Conservation (phyloP, 2,329 filamentous ascomycete species). For the Davidsoniella neocaledoniae region DNA sequence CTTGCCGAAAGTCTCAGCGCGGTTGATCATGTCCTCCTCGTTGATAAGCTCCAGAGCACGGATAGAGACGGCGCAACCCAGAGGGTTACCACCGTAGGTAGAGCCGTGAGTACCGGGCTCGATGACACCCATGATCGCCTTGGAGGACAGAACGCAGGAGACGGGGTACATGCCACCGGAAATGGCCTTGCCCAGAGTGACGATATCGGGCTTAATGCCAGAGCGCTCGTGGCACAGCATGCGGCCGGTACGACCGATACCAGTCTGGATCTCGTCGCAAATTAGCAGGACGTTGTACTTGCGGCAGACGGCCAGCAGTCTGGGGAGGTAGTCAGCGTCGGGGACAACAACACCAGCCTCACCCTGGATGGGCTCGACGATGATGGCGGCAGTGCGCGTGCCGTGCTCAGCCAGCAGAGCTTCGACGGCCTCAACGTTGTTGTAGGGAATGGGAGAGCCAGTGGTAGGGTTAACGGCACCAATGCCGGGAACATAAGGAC, state of each 20-base stretch:
- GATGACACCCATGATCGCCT: conserved; percentile 86
- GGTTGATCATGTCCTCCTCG: conserved; percentile 75
- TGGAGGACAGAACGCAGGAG: conserved; percentile 72
- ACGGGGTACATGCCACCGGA: conserved; percentile 99
- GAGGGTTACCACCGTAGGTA: conserved; percentile 94
- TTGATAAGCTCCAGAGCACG: conserved; percentile 85
- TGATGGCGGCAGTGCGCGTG: conserved; percentile 74
- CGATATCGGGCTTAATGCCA: conserved; percentile 84
- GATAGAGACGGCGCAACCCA: conserved; percentile 90
- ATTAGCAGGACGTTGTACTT: conserved; percentile 93
- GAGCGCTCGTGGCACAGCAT: conserved; percentile 93
- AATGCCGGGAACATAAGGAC: conserved; percentile 81
- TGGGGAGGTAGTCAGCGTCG: conserved; percentile 68
- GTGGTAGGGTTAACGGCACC: conserved; percentile 63
- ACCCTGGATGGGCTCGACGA: conserved; percentile 93
- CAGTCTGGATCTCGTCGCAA: conserved; percentile 97
- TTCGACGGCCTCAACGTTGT: conserved; percentile 67
- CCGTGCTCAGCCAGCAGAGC: conserved; percentile 66
- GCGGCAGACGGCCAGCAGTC: conserved; percentile 72
- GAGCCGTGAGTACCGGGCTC: conserved; percentile 95
- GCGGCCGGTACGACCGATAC: conserved; percentile 84
- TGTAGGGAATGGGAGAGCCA: conserved; percentile 63
- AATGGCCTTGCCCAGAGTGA: conserved; percentile 92
- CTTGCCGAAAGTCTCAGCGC: conserved; percentile 64
- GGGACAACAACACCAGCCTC: conserved; percentile 95